phyloP scores from a whole-genome alignment of 441 rosid species.

The Populus tomentosa region DNA sequence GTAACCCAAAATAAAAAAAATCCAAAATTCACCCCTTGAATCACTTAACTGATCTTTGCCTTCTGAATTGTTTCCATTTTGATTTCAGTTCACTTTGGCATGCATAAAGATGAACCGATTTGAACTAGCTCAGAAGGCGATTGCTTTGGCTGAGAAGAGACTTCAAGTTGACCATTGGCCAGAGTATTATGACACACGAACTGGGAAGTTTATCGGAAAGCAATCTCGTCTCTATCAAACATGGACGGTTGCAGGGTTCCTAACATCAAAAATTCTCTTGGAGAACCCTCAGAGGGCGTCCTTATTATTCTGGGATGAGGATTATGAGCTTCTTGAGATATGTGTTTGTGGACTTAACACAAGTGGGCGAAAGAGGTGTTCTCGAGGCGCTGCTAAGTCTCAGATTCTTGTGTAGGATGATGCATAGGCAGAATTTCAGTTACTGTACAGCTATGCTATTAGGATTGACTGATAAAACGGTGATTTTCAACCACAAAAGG shows the following conservation, averaged over 20 bases:
- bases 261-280: constrained; percentile 69
- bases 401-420: constrained; percentile 71
- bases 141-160: constrained; percentile 71
- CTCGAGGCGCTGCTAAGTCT: constrained; percentile 82
- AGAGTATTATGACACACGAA: constrained; percentile 80
- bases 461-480: constrained; percentile 12
- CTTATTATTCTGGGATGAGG: constrained; percentile 80
- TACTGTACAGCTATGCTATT: constrained; percentile 29
- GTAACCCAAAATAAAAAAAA: not conserved
- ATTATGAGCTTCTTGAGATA: constrained; percentile 80
- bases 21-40: not conserved
- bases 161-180: constrained; percentile 78
- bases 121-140: constrained; percentile 84
- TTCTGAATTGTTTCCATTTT: not conserved
- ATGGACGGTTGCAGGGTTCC: constrained; percentile 88
- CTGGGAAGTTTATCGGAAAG: constrained; percentile 83
- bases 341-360: constrained; percentile 84
- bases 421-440: constrained; percentile 4
- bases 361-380: constrained; percentile 76
- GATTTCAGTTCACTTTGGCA: constrained; percentile 81
- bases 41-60: not conserved
- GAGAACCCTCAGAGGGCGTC: constrained; percentile 87
- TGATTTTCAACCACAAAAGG: not conserved
- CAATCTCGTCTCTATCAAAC: constrained; percentile 84
- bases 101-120: constrained; percentile 88